Evolutionary conservation across 768 basidiomycete species (phyloP), one percentile per base, ranked within the genome.

Genomic region (Phylloporus arenicola): DNA sequence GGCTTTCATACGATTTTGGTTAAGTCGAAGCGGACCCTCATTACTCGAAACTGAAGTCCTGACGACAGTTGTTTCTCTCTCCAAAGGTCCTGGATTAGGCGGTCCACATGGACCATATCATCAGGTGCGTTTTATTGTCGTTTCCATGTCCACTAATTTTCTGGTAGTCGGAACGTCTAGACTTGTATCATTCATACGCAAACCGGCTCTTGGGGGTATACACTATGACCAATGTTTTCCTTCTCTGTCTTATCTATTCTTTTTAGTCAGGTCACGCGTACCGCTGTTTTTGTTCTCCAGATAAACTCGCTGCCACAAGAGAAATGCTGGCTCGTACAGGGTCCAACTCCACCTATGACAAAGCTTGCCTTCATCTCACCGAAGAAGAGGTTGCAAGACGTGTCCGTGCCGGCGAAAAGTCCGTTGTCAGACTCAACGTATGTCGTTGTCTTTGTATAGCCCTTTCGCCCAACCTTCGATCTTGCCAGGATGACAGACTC

Each of bases 381-480:
- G 84, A 89, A 39, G 92, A 94, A 57, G 94, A 98, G 55, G 86
- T 83, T 2, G 77, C 80, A 1, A 75, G 92, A 30, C 81, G 81
- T 45, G 76, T 89, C 3, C 76, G 75, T 19, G 84, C 84, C 0
- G 89, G 89, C 0, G 82, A 95, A 65, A 86, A 81, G 57, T 82
- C 79, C 39, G 81, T 92, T 9, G 77, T 99, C n/a, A 76, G 96
- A 39, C 75, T 97, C 46, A 93, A 96, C 64, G 96, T 95, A 54
- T 41, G 81, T 70, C n/a, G 1, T 39, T 1, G 0, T 13, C 10
- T 8, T 7, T n/a, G 3, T 22, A 13, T 16, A 2, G 1, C 16
- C 16, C 13, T 7, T 31, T 45, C 19, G n/a, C 10, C 16, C 7
- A 7, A 4, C 7, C 25, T 40, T 39, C 20, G 30, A 55, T 50